A percentile compares a stretch with the other conserved stretches of the same genome.
phyloP scores from a whole-genome alignment of 164 flowering plant genomes.

The Cinnamomum chago region DNA sequence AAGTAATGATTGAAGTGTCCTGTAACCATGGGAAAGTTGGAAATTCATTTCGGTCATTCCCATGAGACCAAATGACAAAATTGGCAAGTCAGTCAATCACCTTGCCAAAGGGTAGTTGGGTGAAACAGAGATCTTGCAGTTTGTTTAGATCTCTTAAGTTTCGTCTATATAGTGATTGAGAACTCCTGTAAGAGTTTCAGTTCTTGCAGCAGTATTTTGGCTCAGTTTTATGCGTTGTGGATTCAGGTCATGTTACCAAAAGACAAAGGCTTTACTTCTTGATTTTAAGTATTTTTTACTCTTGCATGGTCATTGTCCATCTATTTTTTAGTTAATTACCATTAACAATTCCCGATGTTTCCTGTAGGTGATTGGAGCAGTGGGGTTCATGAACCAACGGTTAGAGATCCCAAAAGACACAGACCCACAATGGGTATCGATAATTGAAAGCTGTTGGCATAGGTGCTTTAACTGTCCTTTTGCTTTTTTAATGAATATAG shows the following conservation, averaged over 20 bases:
- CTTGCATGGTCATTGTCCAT: background rate
- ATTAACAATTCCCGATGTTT: slow-evolving; percentile 2
- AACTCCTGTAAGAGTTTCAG: too few relatives aligned
- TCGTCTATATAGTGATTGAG: too few relatives aligned
- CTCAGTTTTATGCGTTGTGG: background rate
- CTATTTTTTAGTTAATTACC: background rate
- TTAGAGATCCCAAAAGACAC: slow-evolving; percentile 80
- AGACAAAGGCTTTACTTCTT: too few relatives aligned
- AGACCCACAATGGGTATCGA: slow-evolving; percentile 73
- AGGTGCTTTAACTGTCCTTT: slow-evolving; percentile 36
- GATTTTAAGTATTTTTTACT: background rate
- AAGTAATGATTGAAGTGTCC: too few relatives aligned
- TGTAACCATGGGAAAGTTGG: too few relatives aligned
- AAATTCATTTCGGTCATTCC: too few relatives aligned
- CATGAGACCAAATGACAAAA: too few relatives aligned
- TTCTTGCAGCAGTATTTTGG: too few relatives aligned
- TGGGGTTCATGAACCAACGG: slow-evolving; percentile 93
- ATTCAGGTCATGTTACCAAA: background rate
- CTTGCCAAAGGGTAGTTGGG: too few relatives aligned
- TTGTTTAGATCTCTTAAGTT: too few relatives aligned
- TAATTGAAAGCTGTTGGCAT: slow-evolving; percentile 94
- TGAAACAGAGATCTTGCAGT: too few relatives aligned
- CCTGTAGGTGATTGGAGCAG: slow-evolving; percentile 88
- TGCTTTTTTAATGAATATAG: background rate
- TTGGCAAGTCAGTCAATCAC: too few relatives aligned